These are phyloP conservation scores for Echium plantagineum DNA, from an alignment of 257 asterid species.

Conservation along the genomic window DNA sequence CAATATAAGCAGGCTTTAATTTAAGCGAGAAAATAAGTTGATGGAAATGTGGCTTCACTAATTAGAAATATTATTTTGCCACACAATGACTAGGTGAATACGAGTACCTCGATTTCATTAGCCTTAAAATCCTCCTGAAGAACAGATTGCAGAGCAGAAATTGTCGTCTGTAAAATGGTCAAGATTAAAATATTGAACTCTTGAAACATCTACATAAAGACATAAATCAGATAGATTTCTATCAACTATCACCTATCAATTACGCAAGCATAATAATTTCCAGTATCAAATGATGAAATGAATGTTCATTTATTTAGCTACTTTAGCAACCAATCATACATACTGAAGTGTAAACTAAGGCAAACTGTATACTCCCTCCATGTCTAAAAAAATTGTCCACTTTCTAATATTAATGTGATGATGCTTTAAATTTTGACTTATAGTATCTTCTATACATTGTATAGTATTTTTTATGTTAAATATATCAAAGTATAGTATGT, in stretches of 20 bases:
- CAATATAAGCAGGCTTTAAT: background rate
- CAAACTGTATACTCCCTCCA: too few relatives aligned
- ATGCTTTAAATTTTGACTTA: too few relatives aligned
- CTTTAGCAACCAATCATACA: too few relatives aligned
- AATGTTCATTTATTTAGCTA: too few relatives aligned
- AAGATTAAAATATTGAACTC: constrained; percentile 4
- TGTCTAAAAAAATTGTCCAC: too few relatives aligned
- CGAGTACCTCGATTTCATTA: constrained; percentile 84
- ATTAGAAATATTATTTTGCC: background rate
- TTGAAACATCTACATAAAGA: background rate
- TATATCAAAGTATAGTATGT: too few relatives aligned
- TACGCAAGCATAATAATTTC: background rate
- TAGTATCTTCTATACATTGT: too few relatives aligned
- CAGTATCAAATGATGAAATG: too few relatives aligned
- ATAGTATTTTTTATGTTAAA: too few relatives aligned
- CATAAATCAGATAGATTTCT: background rate
- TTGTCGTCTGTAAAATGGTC: constrained; percentile 51
- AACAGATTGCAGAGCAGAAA: constrained; percentile 91
- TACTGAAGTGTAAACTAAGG: too few relatives aligned
- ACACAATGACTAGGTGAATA: background rate
- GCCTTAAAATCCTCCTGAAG: constrained; percentile 99
- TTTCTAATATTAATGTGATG: too few relatives aligned
- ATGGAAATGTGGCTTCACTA: background rate
- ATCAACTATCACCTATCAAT: background rate
- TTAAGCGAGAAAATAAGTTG: background rate